Base-by-base conservation (phyloP, 495 filamentous ascomycete genomes). In the Oleoguttula mirabilis region DNA sequence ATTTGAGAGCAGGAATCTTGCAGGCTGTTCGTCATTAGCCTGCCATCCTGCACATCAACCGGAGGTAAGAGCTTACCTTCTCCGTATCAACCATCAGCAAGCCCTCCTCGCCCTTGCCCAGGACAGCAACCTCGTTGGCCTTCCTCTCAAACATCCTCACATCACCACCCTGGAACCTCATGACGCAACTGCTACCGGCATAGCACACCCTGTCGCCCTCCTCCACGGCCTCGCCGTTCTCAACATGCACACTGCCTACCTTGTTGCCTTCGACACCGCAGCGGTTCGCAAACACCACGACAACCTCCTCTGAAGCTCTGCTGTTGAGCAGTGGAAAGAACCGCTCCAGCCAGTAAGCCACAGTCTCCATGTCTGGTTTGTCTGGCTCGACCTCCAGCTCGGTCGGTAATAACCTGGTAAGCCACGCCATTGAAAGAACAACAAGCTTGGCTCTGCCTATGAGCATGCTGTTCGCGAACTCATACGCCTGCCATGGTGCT, bases 311-410 rank as follows among this genome's bases (percentile, higher is more conserved):
- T 17, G 69, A 64, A 32, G 70, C 66, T 30, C 63, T 57, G 38
- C 55, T 54, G 31, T 68, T 61, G 10, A 88, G 66, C 0, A 95
- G 55, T 2, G 88, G 88, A 54, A 77, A 72, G 30, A 95, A 66
- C 32, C 88, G 68, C 49, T 78, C 75, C n/a, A 92, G 63, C 90
- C 90, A 98, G 62, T 94, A 98, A 17, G 74, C 73, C 42, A 94
- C 68, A 0, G 85, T 92, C 39, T 84, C 75, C 56, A 82, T 60
- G 47, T 94, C 86, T 7, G 86, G 82, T 47, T 79, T 67, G 1
- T 41, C 66, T 35, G 21, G 60, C 62, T 58, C 51, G 45, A 60
- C 52, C 48, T 38, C 61, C 47, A 68, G 56, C 30, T 60, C 69
- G 30, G 61, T 72, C 36, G 59, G 76, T 54, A 39, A 45, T 20